Evolutionary conservation across 2,329 filamentous ascomycete species (phyloP).

Genomic region (Colletotrichum sansevieriae): DNA sequence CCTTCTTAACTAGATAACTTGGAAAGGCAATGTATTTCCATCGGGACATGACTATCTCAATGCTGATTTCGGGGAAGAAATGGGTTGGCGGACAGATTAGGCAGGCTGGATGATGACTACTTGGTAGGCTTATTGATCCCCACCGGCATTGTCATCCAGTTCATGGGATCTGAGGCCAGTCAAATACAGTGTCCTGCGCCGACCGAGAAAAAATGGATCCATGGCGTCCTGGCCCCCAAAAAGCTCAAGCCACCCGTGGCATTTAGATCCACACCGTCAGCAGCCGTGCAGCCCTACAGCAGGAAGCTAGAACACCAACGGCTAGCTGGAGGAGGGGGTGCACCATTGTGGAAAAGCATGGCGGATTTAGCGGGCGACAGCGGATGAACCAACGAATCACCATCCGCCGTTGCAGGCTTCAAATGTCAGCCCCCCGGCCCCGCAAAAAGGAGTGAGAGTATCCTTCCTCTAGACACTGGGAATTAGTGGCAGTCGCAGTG

Average conservation of each 20-base stretch:
- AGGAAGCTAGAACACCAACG: slow-evolving; percentile 4
- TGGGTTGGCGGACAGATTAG: not conserved
- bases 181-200: not conserved
- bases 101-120: not conserved
- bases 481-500: too few relatives aligned
- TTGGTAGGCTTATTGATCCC: not conserved
- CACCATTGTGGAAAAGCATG: not conserved
- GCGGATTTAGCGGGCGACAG: slow-evolving; percentile 7
- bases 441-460: too few relatives aligned
- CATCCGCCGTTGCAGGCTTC: too few relatives aligned
- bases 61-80: too few relatives aligned
- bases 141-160: not conserved
- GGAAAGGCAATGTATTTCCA: too few relatives aligned
- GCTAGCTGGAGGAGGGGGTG: slow-evolving; percentile 1
- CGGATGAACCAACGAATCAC: slow-evolving; percentile 29
- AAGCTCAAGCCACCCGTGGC: slow-evolving; percentile 13
- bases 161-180: not conserved
- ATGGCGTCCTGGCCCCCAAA: slow-evolving; percentile 18
- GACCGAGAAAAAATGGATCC: not conserved
- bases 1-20: too few relatives aligned
- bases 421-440: not conserved
- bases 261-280: slow-evolving; percentile 24
- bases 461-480: too few relatives aligned
- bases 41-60: too few relatives aligned
- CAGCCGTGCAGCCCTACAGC: slow-evolving; percentile 37